Percentiles rank a stretch among this genome's conserved stretches.
These are phyloP conservation scores for Saccharomycopsis oosterbeekiorum DNA, from an alignment of 805 yeast genomes.

Conservation along the genomic window DNA sequence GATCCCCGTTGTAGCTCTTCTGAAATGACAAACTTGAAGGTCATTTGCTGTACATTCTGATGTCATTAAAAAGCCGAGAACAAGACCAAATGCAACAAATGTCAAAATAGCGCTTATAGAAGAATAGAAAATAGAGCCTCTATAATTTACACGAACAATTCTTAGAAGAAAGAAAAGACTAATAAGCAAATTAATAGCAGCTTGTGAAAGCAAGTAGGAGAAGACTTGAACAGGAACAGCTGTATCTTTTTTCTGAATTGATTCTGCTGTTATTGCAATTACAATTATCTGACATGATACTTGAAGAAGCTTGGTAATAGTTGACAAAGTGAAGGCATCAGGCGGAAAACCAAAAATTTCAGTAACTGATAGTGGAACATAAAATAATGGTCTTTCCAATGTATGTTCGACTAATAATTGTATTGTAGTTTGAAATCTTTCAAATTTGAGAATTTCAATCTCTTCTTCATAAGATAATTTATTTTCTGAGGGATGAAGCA, in stretches of 20 bases:
- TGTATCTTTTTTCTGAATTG: conserved; percentile 7
- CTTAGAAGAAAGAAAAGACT: conserved; percentile 10
- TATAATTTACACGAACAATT: conserved; percentile 12
- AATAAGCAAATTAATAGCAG: conserved; percentile 15
- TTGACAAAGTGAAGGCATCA: conserved; percentile 10
- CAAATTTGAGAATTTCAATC: neutral
- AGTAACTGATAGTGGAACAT: conserved; percentile 3
- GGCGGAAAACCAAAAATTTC: conserved; percentile 11
- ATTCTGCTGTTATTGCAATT: conserved; percentile 10
- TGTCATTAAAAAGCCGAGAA: conserved; percentile 10
- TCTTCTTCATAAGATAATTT: neutral
- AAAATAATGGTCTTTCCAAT: conserved; percentile 9
- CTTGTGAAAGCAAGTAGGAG: conserved; percentile 16
- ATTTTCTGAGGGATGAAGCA: neutral
- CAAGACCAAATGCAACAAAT: conserved; percentile 18
- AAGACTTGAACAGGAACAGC: conserved; percentile 13
- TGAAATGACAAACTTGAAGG: conserved; percentile 10
- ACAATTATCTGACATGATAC: conserved; percentile 12
- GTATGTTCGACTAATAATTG: neutral
- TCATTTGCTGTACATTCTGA: conserved; percentile 6
- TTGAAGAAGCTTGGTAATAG: conserved; percentile 14
- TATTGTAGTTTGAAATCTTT: neutral
- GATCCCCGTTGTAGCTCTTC: conserved; percentile 16
- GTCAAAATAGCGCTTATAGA: conserved; percentile 6
- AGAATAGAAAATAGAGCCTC: conserved; percentile 14